Conservation (phyloP, 208 protist genomes). For the Trichomonas vaginalis region DNA sequence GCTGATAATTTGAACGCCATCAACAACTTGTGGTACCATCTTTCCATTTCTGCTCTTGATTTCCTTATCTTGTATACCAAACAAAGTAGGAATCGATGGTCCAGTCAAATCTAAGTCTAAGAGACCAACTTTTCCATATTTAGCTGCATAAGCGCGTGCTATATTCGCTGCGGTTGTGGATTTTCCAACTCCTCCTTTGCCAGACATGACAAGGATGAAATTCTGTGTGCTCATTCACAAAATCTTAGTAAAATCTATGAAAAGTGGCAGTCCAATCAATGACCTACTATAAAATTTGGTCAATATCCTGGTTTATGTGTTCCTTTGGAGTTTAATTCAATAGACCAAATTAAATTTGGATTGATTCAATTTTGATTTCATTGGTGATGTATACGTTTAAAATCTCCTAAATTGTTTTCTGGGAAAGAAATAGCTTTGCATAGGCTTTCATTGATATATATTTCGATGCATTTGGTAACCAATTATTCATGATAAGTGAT, state of each 20-base stretch:
- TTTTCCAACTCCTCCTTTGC: slow-evolving; percentile 39
- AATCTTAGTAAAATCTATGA: background rate
- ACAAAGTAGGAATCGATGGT: slow-evolving; percentile 40
- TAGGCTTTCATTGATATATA: no score
- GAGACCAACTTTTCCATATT: slow-evolving; percentile 28
- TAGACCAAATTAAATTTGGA: no score
- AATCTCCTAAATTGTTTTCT: no score
- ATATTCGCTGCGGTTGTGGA: slow-evolving; percentile 36
- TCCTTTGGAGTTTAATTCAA: no score
- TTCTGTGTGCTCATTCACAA: background rate
- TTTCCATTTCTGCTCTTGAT: slow-evolving; percentile 59
- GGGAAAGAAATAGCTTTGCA: no score
- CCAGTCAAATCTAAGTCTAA: slow-evolving; percentile 36
- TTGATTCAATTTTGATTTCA: no score
- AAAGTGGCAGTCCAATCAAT: no score
- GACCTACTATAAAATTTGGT: no score
- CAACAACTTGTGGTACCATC: slow-evolving; percentile 67
- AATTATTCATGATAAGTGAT: no score
- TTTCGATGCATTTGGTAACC: no score
- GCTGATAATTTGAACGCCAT: slow-evolving; percentile 85
- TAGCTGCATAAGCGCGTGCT: slow-evolving; percentile 14
- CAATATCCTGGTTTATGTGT: no score
- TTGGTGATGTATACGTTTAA: no score
- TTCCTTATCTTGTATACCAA: slow-evolving; percentile 68
- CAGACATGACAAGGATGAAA: slow-evolving; percentile 55